These are phyloP conservation scores for Westerdykella sp. DNA, from an alignment of 2,329 filamentous ascomycete genomes.

Conservation along the genomic window DNA sequence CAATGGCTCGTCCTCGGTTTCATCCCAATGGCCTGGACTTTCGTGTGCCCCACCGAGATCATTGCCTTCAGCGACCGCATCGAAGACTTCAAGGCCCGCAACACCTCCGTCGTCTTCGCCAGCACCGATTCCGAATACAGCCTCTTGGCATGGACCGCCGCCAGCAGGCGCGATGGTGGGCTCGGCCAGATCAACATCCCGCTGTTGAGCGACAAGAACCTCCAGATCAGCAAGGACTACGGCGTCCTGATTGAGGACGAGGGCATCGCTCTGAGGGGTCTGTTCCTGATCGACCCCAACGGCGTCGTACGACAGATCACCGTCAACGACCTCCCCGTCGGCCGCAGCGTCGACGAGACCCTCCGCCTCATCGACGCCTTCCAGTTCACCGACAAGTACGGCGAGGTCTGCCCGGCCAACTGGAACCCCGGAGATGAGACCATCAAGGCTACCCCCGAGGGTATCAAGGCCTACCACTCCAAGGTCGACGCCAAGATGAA, in stretches of 20 bases:
- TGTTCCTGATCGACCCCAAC: slow-evolving; percentile 62
- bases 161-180: slow-evolving; percentile 55
- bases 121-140: slow-evolving; percentile 58
- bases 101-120: slow-evolving; percentile 55
- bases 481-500: slow-evolving; percentile 35
- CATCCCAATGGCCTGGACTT: slow-evolving; percentile 63
- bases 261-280: slow-evolving; percentile 56
- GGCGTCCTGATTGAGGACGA: slow-evolving; percentile 59
- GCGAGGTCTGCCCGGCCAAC: slow-evolving; percentile 40
- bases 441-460: slow-evolving; percentile 38
- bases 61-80: slow-evolving; percentile 58
- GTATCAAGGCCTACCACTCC: slow-evolving; percentile 35
- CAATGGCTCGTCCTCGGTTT: slow-evolving; percentile 60
- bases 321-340: slow-evolving; percentile 60
- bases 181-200: slow-evolving; percentile 57
- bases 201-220: slow-evolving; percentile 57
- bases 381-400: slow-evolving; percentile 41
- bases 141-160: slow-evolving; percentile 53
- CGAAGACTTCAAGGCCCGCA: slow-evolving; percentile 54
- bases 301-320: slow-evolving; percentile 56
- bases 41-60: slow-evolving; percentile 62
- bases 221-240: slow-evolving; percentile 55
- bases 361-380: slow-evolving; percentile 52
- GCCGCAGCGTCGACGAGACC: slow-evolving; percentile 59
- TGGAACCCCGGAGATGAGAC: slow-evolving; percentile 38